Conservation (phyloP, 257 asterid genomes). For the Jacaranda mimosifolia region DNA sequence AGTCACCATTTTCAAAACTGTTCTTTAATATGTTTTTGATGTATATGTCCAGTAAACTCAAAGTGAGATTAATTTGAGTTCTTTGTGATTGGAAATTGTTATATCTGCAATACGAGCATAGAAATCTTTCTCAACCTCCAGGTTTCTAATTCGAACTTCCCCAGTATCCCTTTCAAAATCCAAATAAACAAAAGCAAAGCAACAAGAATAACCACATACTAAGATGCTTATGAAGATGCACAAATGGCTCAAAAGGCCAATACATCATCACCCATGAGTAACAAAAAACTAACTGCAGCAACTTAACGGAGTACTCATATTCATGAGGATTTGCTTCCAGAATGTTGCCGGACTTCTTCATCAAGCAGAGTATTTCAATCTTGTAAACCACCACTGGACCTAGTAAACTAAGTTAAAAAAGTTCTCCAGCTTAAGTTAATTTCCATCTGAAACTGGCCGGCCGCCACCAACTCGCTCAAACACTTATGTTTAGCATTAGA, state of each 20-base stretch:
- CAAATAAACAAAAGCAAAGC: background rate
- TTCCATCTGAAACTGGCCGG: background rate
- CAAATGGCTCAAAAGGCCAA: constrained; percentile 1
- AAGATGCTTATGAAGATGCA: background rate
- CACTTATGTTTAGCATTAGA: constrained; percentile 14
- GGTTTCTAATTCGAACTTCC: background rate
- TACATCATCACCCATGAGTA: background rate
- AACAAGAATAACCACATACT: constrained; percentile 2
- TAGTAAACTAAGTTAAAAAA: background rate
- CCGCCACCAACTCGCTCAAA: constrained; percentile 1
- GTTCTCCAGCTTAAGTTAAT: background rate
- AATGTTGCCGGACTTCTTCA: constrained; percentile 3
- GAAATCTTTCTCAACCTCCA: background rate
- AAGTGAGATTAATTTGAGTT: background rate
- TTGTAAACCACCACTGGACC: background rate
- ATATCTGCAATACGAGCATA: background rate
- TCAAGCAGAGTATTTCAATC: constrained; percentile 10
- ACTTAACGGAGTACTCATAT: background rate
- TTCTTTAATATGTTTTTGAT: background rate
- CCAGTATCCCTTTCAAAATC: constrained; percentile 11
- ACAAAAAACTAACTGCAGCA: constrained; percentile 7
- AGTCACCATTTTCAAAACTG: constrained; percentile 5
- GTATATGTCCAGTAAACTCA: background rate
- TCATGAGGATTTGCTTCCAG: background rate
- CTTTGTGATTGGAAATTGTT: background rate